Base-by-base conservation (phyloP, 2,329 filamentous ascomycete genomes). In the Fusarium sp. region DNA sequence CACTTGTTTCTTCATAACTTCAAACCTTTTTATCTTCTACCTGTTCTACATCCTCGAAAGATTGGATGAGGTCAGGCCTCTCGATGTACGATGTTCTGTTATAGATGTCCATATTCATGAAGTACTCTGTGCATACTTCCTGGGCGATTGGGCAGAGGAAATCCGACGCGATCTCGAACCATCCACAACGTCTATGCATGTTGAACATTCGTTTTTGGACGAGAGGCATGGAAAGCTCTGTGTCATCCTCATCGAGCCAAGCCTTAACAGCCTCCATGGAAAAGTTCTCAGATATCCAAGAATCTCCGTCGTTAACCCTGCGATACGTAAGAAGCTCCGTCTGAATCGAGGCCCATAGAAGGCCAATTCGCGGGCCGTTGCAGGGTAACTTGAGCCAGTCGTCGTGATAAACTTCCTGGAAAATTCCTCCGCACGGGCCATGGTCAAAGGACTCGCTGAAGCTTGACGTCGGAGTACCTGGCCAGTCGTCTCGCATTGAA, bases 311-410 rank as follows among this genome's bases (percentile, higher is more conserved):
- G 1, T 6, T 26, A 0, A 62, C 0, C 30, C 66, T 64, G 0
- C 73, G 73, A 12, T 75, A 74, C 0, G 71, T 74, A 3, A 75
- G 63, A 0, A 72, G 8, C 47, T 75, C 72, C 2, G 57, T 50
- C 34, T 75, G 71, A 12, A 75, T 57, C 0, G 66, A 47, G 44
- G 44, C 44, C 44, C 44, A 47, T 2, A 47, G 44, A 28, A 47
- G 44, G 18, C 44, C 44, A 8, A 47, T 47, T 11, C 44, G 44
- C 10, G 3, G 44, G 12, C 26, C 26, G 18, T 5, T 47, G 8
- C 44, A 47, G 0, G 44, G 10, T 7, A 47, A 9, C 5, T 28
- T 22, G 18, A 47, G 44, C 44, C 24, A 47, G 12, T 47, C 0
- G 12, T 28, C 15, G 1, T 47, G 44, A 20, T 0, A 14, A 0